A percentile compares a stretch with the other conserved stretches of the same genome.
phyloP scores from a whole-genome alignment of 2,329 filamentous ascomycete genomes.

The Exophiala sideris region DNA sequence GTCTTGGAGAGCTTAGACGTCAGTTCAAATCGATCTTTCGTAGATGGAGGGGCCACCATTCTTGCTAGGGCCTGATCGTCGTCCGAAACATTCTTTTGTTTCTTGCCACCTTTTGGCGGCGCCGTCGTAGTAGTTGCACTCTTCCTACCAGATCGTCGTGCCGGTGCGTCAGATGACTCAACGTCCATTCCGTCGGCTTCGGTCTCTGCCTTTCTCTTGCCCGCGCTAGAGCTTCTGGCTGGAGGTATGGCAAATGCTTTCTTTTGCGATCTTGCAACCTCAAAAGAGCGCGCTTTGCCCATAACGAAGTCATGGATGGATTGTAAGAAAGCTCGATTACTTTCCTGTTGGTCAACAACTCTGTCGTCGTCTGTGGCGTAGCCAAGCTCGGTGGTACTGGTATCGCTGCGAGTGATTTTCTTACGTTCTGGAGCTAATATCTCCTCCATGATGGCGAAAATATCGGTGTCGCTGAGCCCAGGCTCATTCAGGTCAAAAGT shows the following conservation, averaged over 20 bases:
- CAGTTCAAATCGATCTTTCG: constrained; percentile 53
- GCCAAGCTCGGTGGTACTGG: constrained; percentile 60
- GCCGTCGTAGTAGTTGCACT: not conserved
- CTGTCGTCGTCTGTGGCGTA: constrained; percentile 50
- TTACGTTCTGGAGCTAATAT: constrained; percentile 66
- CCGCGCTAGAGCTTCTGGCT: constrained; percentile 2
- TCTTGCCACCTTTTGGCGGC: constrained; percentile 18
- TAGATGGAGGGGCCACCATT: constrained; percentile 21
- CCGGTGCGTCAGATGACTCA: constrained; percentile 22
- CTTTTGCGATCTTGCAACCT: constrained; percentile 39
- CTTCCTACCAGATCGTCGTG: constrained; percentile 25
- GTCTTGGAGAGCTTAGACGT: constrained; percentile 78
- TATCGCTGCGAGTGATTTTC: constrained; percentile 60
- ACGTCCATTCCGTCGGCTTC: constrained; percentile 39
- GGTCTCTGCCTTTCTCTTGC: constrained; percentile 25
- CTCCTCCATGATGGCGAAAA: constrained; percentile 64
- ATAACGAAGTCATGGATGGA: constrained; percentile 72
- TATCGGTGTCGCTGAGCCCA: constrained; percentile 70
- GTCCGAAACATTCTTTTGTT: constrained; percentile 15
- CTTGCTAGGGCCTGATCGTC: constrained; percentile 1
- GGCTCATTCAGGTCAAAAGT: constrained; percentile 77
- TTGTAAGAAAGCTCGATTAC: constrained; percentile 75
- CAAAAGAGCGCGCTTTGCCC: constrained; percentile 60
- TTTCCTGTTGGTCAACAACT: constrained; percentile 70
- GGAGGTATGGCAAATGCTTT: constrained; percentile 18